Evolutionary conservation across 2,329 filamentous ascomycete species (phyloP).

Genomic region (Geosmithia flava): DNA sequence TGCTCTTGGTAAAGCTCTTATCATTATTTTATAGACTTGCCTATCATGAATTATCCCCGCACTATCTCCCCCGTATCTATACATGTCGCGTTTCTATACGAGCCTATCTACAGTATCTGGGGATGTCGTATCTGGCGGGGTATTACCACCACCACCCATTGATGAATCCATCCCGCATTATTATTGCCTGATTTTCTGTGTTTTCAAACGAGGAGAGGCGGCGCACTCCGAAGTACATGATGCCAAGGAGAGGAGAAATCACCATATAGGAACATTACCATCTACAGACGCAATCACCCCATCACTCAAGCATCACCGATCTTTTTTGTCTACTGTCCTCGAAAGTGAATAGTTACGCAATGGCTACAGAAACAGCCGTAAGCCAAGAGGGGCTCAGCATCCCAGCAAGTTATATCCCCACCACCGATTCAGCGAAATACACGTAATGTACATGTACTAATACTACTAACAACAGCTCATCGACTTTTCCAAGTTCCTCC

Average conservation of each 20-base stretch:
- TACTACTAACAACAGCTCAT: constrained; percentile 7
- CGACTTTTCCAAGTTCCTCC: constrained; percentile 61
- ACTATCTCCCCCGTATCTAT: no score
- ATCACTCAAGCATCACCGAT: neutral
- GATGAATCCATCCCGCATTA: neutral
- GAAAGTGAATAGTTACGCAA: neutral
- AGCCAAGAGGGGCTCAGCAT: constrained; percentile 40
- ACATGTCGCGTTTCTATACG: no score
- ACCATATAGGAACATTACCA: neutral
- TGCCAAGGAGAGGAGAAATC: neutral
- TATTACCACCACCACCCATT: neutral
- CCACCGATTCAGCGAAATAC: no score
- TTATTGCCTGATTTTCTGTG: neutral
- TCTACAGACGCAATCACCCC: neutral
- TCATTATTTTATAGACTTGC: no score
- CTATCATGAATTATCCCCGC: no score
- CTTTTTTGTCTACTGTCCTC: neutral
- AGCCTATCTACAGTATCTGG: no score
- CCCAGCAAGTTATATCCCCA: constrained; percentile 25
- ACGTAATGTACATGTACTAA: neutral
- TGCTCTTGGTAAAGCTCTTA: no score
- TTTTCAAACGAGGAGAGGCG: no score
- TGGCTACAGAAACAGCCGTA: constrained; percentile 26
- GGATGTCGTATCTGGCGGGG: neutral
- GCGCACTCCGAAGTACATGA: neutral